Conservation (phyloP, 1,284 basidiomycete genomes). For the Taiwanofungus camphoratus region DNA sequence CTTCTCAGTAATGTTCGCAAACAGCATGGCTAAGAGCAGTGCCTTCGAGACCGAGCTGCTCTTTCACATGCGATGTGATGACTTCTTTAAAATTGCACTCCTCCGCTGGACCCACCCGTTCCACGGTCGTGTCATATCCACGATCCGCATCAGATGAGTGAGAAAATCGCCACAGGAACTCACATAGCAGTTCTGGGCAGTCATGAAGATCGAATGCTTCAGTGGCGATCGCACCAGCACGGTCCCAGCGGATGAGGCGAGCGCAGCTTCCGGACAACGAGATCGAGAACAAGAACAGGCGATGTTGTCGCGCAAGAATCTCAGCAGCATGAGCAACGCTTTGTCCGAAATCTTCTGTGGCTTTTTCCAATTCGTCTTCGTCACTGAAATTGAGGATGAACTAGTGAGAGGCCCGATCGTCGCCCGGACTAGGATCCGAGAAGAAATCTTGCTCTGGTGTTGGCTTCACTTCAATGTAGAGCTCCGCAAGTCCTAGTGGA, state of each 20-base stretch:
- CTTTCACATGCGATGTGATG: constrained; percentile 3
- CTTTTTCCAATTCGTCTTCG: background rate
- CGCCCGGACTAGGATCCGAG: background rate
- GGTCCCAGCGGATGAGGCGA: constrained; percentile 12
- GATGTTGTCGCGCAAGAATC: constrained; percentile 9
- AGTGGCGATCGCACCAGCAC: constrained; percentile 8
- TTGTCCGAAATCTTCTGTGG: constrained; percentile 3
- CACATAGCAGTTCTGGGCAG: constrained; percentile 7
- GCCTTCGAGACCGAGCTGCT: constrained; percentile 1
- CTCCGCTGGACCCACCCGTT: background rate
- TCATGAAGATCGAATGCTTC: constrained; percentile 8
- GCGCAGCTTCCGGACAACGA: background rate
- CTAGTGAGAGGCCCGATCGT: background rate
- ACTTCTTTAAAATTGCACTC: constrained; percentile 2
- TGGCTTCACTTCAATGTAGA: constrained; percentile 1
- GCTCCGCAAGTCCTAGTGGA: background rate
- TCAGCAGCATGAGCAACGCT: constrained; percentile 8
- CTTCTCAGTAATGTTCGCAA: background rate
- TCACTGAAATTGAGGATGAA: background rate
- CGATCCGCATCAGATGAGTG: constrained; percentile 4
- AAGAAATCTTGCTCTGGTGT: background rate
- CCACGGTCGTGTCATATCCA: no score
- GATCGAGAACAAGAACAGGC: constrained; percentile 8
- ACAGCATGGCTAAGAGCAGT: background rate
- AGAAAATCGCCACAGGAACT: background rate